Evolutionary conservation across 495 filamentous ascomycete species (phyloP), one percentile per base, ranked within the genome.

Genomic region (Bacidia gigantensis): DNA sequence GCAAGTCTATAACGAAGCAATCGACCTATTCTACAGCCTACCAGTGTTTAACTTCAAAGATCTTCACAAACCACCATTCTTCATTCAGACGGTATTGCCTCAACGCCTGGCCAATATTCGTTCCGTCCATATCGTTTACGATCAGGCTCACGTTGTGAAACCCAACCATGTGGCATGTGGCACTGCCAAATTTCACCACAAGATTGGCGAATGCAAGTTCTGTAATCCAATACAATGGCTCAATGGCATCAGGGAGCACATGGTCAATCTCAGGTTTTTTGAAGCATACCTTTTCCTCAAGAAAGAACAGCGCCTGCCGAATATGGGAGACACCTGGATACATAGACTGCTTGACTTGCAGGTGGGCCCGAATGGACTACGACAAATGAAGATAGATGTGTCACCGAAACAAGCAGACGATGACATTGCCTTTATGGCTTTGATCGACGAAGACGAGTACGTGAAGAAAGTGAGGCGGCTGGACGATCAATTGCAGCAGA

Each of bases 181-280:
- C 24, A 48, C 53, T 23, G 56, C 56, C 20, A 39, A 35, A 25
- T 49, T 50, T 21, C 21, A 29, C 42, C 56, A 58, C 26, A 22
- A 46, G 5, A 38, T 58, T 14, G 52, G 53, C 22, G 40, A 58
- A 48, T 58, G 56, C 26, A 23, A 20, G 22, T 47, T 42, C 23
- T 58, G 56, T 39, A 58, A 58, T 29, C 29, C 50, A 5, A 51
- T 47, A 7, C 43, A 41, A 14, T 58, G 56, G 56, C 45, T 54
- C 18, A 43, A 55, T 17, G 9, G 54, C 46, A 58, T 58, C 32
- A 55, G 45, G 2, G 29, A 58, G 21, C 24, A 50, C 26, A 49
- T 58, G 56, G 49, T 24, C 25, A 49, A 49, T 20, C 44, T 58
- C 9, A 45, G 47, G n/a, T 46, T 23, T 23, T 50, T 58, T 9